A percentile compares a stretch with the other conserved stretches of the same genome.
phyloP scores from a whole-genome alignment of 208 protist species.

The Leishmania braziliensis region DNA sequence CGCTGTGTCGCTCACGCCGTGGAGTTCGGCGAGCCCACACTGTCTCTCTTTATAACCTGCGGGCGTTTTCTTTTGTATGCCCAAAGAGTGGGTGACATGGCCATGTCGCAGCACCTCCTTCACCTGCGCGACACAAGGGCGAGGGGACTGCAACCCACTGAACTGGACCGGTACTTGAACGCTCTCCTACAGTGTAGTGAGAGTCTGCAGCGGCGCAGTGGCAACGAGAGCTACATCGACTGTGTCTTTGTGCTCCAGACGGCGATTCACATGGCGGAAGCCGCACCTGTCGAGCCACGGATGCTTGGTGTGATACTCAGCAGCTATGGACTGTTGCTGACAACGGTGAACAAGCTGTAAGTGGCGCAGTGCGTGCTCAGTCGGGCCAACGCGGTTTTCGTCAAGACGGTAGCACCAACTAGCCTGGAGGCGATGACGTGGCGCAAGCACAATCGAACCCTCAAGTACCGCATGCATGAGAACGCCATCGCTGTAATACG shows the following conservation, averaged over 20 bases:
- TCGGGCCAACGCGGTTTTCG: conserved; percentile 42
- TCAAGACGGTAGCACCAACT: conserved; percentile 26
- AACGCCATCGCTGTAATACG: conserved; percentile 49
- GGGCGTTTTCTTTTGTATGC: conserved; percentile 41
- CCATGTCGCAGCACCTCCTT: conserved; percentile 36
- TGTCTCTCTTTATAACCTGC: conserved; percentile 48
- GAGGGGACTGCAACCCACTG: conserved; percentile 35
- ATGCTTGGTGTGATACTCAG: conserved; percentile 51
- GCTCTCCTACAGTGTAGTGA: conserved; percentile 43
- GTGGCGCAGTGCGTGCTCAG: conserved; percentile 40
- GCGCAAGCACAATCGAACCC: conserved; percentile 50
- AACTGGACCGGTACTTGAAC: conserved; percentile 34
- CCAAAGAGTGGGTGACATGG: conserved; percentile 32
- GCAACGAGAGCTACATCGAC: conserved; percentile 39
- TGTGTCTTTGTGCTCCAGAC: conserved; percentile 42
- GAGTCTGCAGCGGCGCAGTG: conserved; percentile 30
- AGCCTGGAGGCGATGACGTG: conserved; percentile 54
- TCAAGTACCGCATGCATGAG: conserved; percentile 38
- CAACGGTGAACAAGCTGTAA: conserved; percentile 40
- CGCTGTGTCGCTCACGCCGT: conserved; percentile 35
- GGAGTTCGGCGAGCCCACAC: conserved; percentile 41
- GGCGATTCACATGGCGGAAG: conserved; percentile 45
- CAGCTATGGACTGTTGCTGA: conserved; percentile 46
- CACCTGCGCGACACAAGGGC: conserved; percentile 30
- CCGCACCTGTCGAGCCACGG: conserved; percentile 24